phyloP scores from a whole-genome alignment of 306 rosid genomes.

The Leucaena leucocephala region DNA sequence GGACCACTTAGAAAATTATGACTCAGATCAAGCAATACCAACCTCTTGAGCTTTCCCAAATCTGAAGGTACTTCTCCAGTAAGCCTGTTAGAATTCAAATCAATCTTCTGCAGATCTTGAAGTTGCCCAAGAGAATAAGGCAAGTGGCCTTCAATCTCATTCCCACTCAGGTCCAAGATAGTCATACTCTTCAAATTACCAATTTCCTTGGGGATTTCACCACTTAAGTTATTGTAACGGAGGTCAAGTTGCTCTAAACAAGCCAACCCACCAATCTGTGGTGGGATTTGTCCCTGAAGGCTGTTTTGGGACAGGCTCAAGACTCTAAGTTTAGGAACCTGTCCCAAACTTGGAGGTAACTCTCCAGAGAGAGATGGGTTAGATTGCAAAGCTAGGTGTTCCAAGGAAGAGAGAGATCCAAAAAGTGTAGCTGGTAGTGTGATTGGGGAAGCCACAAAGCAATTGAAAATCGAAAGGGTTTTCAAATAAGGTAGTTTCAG shows the following conservation, averaged over 20 bases:
- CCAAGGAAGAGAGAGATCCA: conserved; percentile 64
- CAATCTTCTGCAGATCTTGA: conserved; percentile 67
- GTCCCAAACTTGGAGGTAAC: conserved; percentile 53
- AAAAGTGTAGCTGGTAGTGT: conserved; percentile 56
- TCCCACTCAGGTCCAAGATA: conserved; percentile 80
- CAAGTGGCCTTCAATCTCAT: conserved; percentile 54
- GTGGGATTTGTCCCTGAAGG: conserved; percentile 60
- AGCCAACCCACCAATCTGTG: conserved; percentile 52
- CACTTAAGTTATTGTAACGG: conserved; percentile 67
- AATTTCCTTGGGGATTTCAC: conserved; percentile 69
- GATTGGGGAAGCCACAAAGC: conserved; percentile 54
- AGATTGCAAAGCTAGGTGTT: conserved; percentile 67
- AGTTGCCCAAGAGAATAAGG: conserved; percentile 63
- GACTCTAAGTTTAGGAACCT: conserved; percentile 55
- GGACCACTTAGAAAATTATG: conserved; percentile 65
- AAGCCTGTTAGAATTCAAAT: conserved; percentile 67
- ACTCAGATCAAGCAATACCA: conserved; percentile 77
- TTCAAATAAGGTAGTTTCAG: conserved; percentile 66
- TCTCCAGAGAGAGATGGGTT: conserved; percentile 70
- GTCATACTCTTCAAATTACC: conserved; percentile 58
- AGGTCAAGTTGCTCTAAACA: conserved; percentile 70
- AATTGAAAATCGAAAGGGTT: conserved; percentile 72
- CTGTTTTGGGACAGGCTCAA: conserved; percentile 69
- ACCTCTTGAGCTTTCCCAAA: conserved; percentile 55
- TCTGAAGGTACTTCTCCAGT: conserved; percentile 51